Percentiles rank a stretch among this genome's conserved stretches.
Evolutionary conservation across 306 rosid species (phyloP).

Genomic region (Cucurbita maxima): DNA sequence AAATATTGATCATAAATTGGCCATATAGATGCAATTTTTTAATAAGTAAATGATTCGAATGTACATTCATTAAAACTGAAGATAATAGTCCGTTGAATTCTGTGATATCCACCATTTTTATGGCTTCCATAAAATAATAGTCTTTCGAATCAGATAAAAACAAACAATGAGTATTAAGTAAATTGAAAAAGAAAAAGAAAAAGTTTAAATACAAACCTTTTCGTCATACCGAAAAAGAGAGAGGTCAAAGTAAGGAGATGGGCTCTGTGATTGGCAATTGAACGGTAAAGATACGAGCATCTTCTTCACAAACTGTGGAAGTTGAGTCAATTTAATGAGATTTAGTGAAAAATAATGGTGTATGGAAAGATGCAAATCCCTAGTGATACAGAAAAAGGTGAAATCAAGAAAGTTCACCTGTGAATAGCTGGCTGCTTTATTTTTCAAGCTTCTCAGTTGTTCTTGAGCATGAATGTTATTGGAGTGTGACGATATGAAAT

Average conservation of each 20-base stretch:
- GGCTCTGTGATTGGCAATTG: constrained; percentile 86
- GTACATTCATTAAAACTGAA: not conserved
- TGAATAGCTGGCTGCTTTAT: constrained; percentile 51
- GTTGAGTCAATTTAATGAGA: constrained; percentile 11
- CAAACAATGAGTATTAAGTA: not conserved
- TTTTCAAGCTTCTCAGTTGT: constrained; percentile 48
- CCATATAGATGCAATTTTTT: not conserved
- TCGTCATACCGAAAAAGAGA: constrained; percentile 88
- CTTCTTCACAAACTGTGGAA: constrained; percentile 88
- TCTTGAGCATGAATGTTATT: constrained; percentile 70
- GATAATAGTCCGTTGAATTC: not conserved
- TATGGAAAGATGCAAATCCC: not conserved
- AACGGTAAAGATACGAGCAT: constrained; percentile 77
- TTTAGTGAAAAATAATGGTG: not conserved
- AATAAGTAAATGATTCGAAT: not conserved
- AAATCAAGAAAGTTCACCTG: constrained; percentile 36
- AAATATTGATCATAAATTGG: not conserved
- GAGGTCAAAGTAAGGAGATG: constrained; percentile 94
- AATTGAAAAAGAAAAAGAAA: not conserved
- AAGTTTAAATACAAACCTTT: constrained; percentile 40
- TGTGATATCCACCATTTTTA: not conserved
- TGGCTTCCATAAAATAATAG: not conserved
- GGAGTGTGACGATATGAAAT: constrained; percentile 83
- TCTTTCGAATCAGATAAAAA: not conserved
- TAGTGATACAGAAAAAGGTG: no score